Evolutionary conservation across 2,329 filamentous ascomycete species (phyloP).

Genomic region (Colletotrichum sojae): DNA sequence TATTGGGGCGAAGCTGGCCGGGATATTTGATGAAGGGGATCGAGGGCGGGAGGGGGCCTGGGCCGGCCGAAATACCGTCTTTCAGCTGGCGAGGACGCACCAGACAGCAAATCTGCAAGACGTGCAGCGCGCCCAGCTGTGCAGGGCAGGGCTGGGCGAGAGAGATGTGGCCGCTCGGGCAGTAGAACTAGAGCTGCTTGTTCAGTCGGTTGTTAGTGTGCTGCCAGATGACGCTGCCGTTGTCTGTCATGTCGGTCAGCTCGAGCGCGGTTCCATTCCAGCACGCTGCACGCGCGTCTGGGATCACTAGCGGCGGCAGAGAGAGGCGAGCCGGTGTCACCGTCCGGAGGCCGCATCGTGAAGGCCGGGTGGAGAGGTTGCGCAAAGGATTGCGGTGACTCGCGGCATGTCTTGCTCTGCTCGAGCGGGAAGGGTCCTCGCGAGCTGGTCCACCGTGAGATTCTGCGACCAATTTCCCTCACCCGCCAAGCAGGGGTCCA

Average conservation of each 20-base stretch:
- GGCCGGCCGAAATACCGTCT: slow-evolving; percentile 26
- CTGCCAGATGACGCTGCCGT: slow-evolving; percentile 6
- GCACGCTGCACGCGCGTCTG: slow-evolving; percentile 7
- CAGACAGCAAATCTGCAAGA: slow-evolving; percentile 28
- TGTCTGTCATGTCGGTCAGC: background rate
- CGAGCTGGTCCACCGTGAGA: slow-evolving; percentile 9
- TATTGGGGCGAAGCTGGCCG: slow-evolving; percentile 23
- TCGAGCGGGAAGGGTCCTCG: background rate
- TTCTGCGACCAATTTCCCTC: slow-evolving; percentile 19
- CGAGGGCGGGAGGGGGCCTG: slow-evolving; percentile 24
- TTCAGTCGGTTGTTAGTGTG: slow-evolving; percentile 4
- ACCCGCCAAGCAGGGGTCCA: slow-evolving; percentile 28
- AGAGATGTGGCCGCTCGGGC: slow-evolving; percentile 13
- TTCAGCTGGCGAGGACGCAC: slow-evolving; percentile 23
- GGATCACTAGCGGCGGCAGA: background rate
- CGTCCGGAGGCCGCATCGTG: slow-evolving; percentile 15
- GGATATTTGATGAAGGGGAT: slow-evolving; percentile 35
- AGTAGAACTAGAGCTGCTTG: background rate
- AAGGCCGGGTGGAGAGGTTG: slow-evolving; percentile 18
- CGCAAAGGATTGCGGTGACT: slow-evolving; percentile 13
- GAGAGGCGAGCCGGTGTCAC: slow-evolving; percentile 11
- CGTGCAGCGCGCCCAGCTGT: slow-evolving; percentile 28
- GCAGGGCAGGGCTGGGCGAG: slow-evolving; percentile 6
- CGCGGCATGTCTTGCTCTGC: slow-evolving; percentile 4
- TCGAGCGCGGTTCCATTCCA: slow-evolving; percentile 23